Evolutionary conservation across 2,329 filamentous ascomycete genomes (phyloP), one percentile per base, ranked within the genome.

Genomic region (Scortechinia acanthostroma): DNA sequence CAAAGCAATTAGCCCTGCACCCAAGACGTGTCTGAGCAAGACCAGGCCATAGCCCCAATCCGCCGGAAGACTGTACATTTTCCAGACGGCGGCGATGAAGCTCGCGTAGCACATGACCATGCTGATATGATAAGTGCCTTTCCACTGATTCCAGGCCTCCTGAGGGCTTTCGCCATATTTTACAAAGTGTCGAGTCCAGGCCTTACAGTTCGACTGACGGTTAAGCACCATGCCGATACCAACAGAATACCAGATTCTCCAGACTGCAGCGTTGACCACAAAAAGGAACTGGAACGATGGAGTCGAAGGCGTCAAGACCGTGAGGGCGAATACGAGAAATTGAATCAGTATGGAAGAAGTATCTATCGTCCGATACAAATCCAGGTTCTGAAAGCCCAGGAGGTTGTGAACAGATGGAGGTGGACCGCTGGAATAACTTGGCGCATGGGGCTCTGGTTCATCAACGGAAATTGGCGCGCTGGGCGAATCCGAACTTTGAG

Each of bases 141-240:
- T 97, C 93, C 93, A 98, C 61, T 98, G 91, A 46, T 86, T 83
- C 93, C 93, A 98, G 3, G 91, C 91, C 64, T 97, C 93, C 49
- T 86, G 84, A 2, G 83, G 83, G 49, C 78, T 90, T 61, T 97
- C 93, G 49, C 93, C 93, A 57, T 86, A 96, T 63, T 98, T 98
- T 66, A 98, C 78, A 59, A 97, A 98, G 68, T 98, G 93, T 21
- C 93, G 82, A 15, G 91, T 97, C 89, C 93, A 97, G 63, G 86
- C 82, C 69, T 97, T 97, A 64, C 84, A 80, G 56, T 85, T 84
- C 17, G 91, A 96, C 63, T 98, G 93, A 46, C 79, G 76, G 55
- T 88, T 82, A 42, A 98, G 76, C 48, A 97, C 82, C 54, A 88
- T 76, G 40, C 91, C 93, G 21, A 98, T 77, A 20, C 93, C 93